Conservation (phyloP, 2,329 filamentous ascomycete species). For the Pestalotiopsis sp. region DNA sequence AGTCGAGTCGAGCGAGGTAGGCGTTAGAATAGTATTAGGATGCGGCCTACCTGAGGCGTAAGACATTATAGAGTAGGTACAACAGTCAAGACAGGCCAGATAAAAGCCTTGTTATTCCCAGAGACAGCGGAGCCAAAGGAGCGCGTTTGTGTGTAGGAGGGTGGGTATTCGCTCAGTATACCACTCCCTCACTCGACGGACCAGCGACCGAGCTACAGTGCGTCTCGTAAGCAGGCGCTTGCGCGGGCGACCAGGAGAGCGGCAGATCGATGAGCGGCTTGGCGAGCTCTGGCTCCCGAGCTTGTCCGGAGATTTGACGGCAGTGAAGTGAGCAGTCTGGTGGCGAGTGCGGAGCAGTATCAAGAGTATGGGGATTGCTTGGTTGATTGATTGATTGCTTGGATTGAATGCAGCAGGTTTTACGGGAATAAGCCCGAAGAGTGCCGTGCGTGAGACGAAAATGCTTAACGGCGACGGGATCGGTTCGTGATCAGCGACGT, state of each 20-base stretch:
- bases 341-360: not conserved
- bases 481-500: constrained; percentile 5
- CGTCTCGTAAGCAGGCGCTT: not conserved
- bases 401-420: not conserved
- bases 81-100: not conserved
- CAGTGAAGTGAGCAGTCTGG: not conserved
- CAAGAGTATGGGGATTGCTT: not conserved
- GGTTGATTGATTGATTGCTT: not conserved
- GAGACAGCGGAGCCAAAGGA: not conserved
- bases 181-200: not conserved
- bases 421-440: constrained; percentile 2
- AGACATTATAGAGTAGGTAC: constrained; percentile 1
- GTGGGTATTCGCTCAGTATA: not conserved
- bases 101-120: constrained; percentile 8
- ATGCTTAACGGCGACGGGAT: not conserved
- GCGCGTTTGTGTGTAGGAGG: not conserved
- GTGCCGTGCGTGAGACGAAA: not conserved
- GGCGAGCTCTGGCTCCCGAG: not conserved
- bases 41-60: constrained; percentile 6
- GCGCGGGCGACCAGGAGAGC: not conserved
- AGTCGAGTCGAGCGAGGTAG: constrained; percentile 2
- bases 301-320: not conserved
- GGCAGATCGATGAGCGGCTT: not conserved
- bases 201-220: not conserved
- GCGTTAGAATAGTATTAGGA: constrained; percentile 11